Evolutionary conservation across 2,329 filamentous ascomycete species (phyloP), one percentile per base, ranked within the genome.

Genomic region (Biscogniauxia sp.): DNA sequence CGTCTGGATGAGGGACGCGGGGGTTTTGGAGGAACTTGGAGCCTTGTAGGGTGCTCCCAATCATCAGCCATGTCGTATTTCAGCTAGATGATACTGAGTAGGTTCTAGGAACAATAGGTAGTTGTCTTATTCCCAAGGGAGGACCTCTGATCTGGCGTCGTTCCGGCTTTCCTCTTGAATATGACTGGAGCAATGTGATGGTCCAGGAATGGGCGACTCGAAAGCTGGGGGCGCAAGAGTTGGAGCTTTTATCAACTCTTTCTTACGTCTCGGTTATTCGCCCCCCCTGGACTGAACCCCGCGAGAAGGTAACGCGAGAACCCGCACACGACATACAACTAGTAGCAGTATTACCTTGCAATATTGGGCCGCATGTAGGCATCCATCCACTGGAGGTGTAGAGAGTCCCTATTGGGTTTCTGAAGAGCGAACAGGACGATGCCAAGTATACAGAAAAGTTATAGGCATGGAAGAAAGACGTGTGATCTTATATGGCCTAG

Each of bases 1-100:
- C 63, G 69, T 56, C 61, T 64, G 19, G 57, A 54, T n/a, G 51
- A 55, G 50, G 65, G 51, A 20, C 61, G 63, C 26, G 61, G 58
- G 51, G 59, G 64, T 20, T 61, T 59, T 15, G 64, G 59, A 26
- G 32, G 51, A 19, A 64, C 65, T 17, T 58, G 63, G 45, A 58
- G 66, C 51, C 53, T 15, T 6, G 37, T 17, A 17, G 37, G 23
- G 52, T 52, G 65, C 41, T 65, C 64, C 50, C 60, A 64, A 13
- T 55, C 59, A 41, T 71, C 66, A 41, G 68, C 65, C 69, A 71
- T 71, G 28, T 62, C 51, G 66, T 62, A n/a, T 50, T 62, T 53
- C 28, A 37, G 32, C 23, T 49, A 51, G 63, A 58, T 61, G 37
- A 55, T 61, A 55, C 11, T 32, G 9, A 32, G 28, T 32, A 32